Evolutionary conservation across 768 basidiomycete species (phyloP).

Genomic region (Termitomyces titanicus): DNA sequence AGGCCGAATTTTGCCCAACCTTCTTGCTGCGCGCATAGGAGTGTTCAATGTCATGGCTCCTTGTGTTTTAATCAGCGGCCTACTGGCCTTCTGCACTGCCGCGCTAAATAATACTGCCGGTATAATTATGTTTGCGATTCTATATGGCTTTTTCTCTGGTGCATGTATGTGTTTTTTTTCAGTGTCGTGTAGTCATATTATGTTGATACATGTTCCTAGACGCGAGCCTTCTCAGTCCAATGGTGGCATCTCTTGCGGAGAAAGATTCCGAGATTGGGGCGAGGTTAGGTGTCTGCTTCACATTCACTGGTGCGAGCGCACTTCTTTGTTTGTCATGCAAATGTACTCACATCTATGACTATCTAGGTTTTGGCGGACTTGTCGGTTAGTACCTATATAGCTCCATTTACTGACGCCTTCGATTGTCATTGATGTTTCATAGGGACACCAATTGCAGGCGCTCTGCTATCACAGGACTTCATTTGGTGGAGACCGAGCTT

Average conservation of each 20-base stretch:
- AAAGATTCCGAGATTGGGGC: slow-evolving; percentile 52
- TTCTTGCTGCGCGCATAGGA: slow-evolving; percentile 26
- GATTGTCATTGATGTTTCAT: not conserved
- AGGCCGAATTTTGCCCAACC: slow-evolving; percentile 32
- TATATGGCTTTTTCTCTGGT: slow-evolving; percentile 43
- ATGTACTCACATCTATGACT: not conserved
- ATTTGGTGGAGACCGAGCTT: slow-evolving; percentile 58
- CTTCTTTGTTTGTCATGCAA: not conserved
- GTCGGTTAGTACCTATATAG: slow-evolving; percentile 25
- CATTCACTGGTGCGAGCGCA: slow-evolving; percentile 10
- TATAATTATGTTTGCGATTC: slow-evolving; percentile 28
- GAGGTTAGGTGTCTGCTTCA: slow-evolving; percentile 48
- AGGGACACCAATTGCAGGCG: slow-evolving; percentile 58
- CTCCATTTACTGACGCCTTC: not conserved
- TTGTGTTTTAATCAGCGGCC: slow-evolving; percentile 19
- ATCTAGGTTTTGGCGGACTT: slow-evolving; percentile 36
- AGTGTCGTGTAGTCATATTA: not conserved
- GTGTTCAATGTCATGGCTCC: slow-evolving; percentile 29
- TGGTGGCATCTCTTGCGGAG: slow-evolving; percentile 39
- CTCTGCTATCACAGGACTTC: slow-evolving; percentile 46
- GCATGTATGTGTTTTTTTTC: slow-evolving; percentile 22
- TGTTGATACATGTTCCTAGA: slow-evolving; percentile 17
- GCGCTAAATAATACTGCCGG: slow-evolving; percentile 23
- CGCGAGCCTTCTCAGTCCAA: slow-evolving; percentile 39
- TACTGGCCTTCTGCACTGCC: slow-evolving; percentile 34